Evolutionary conservation across 495 filamentous ascomycete genomes (phyloP), one percentile per base, ranked within the genome.

Genomic region (Podospora tetraspora): DNA sequence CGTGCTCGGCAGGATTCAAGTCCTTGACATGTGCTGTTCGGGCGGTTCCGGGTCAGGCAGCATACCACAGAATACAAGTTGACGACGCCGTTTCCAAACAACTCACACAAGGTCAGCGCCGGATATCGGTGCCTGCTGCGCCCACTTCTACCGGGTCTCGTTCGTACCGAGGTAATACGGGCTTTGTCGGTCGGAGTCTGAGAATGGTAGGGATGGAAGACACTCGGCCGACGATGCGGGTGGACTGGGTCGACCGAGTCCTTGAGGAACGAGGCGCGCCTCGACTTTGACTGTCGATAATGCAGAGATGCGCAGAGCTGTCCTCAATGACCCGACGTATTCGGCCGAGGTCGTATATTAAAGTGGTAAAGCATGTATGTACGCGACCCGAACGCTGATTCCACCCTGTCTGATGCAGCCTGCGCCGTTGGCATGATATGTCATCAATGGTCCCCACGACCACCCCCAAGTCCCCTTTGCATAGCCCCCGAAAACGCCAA

Each of bases 361-460:
- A 71, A 63, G 24, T 62, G 69, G 61, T 71, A 77, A 69, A 68
- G 61, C 64, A 56, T 70, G 69, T 73, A 73, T 73, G 66, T 68
- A 66, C 71, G 69, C 66, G 60, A 52, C 19, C 61, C 66, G 63
- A 67, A 72, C 61, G 67, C 67, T 69, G 24, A 64, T 64, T 25
- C 59, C 63, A 67, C 63, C 25, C 62, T 60, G 52, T 62, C 64
- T 67, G 25, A 75, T 74, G 71, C 74, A 71, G 61, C 69, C 67
- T 68, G 74, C 73, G 67, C 63, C 66, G 37, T 63, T 69, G 63
- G 70, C 66, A 75, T 69, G 60, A 68, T 63, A 69, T 74, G 68
- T 71, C 72, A 58, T 75, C 67, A 71, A 69, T 66, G 59, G 57
- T 57, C 64, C 66, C 34, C 23, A 30, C 59, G 58, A 23, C 57